Base-by-base conservation (phyloP, 2,329 filamentous ascomycete genomes). In the Arthrocladium fulminans region DNA sequence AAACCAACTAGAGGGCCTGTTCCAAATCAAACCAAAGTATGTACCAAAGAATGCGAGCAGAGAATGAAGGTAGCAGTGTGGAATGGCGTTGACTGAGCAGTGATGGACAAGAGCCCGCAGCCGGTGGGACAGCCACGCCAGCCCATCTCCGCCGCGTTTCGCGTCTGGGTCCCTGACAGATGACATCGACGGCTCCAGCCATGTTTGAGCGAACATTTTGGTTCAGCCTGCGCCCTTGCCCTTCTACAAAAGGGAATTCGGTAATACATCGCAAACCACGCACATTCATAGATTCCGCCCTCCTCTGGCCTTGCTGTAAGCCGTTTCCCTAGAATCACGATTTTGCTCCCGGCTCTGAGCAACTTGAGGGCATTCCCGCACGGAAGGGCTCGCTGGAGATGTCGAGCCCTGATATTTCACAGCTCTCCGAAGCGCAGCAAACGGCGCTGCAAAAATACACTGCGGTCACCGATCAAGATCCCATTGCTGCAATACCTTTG, bases 391-490 rank as follows among this genome's bases (percentile, higher is more conserved):
- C n/a, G n/a, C n/a, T 10, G 43, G n/a, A 2, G 48, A 73, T 73
- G 70, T 63, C 62, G 72, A 76, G 63, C 65, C 67, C 55, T 34
- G 74, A 74, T 49, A 73, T 84, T 59, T 75, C 75, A 59, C 76
- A 82, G 66, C 82, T 96, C 61, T 84, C 84, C 44, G 71, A 82
- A 54, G 77, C 77, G 57, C 88, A 97, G 71, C 88, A 88, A 65
- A 78, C 83, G 45, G 84, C 87, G 40, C 78, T 98, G 22, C 83
- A 94, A 59, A 90, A 94, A 61, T 95, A 88, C 67, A 87, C 83
- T 13, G 78, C 85, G 45, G 84, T 98, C 44, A 97, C 92, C 22
- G 81, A 89, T 58, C 88, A 96, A 66, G 83, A 88, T 19, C 66
- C 80, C 38, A 75, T 80, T 37, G 81, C 86, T 50, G 88, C 92